Conservation (phyloP, 1,284 basidiomycete species). For the Leccinum angustisporum region DNA sequence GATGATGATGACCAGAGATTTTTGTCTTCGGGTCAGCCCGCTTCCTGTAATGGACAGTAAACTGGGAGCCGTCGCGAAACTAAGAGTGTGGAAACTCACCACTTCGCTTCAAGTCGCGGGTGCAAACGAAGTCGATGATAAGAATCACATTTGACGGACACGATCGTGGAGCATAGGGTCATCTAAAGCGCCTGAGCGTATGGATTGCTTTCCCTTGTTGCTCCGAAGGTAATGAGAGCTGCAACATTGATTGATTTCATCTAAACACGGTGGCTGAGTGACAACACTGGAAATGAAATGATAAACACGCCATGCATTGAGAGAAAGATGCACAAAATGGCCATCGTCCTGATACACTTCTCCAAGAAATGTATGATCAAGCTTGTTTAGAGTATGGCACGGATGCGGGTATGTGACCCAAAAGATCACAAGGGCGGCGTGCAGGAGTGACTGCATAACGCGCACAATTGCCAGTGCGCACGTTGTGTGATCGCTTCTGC, state of each 20-base stretch:
- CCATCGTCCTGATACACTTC: slow-evolving; percentile 58
- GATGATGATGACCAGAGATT: slow-evolving; percentile 74
- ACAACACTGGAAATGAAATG: not conserved
- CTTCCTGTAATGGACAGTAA: slow-evolving; percentile 47
- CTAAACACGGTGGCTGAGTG: slow-evolving; percentile 35
- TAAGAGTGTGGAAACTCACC: slow-evolving; percentile 42
- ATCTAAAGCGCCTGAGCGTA: slow-evolving; percentile 80
- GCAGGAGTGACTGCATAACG: too few species aligned
- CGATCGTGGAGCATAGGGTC: slow-evolving; percentile 74
- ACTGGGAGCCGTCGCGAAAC: not conserved
- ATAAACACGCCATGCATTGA: slow-evolving; percentile 60
- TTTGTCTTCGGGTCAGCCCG: slow-evolving; percentile 79
- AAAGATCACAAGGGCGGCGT: too few species aligned
- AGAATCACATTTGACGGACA: slow-evolving; percentile 72
- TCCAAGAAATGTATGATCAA: slow-evolving; percentile 75
- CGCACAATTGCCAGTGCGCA: too few species aligned
- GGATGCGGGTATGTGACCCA: too few species aligned
- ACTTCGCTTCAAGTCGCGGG: slow-evolving; percentile 63
- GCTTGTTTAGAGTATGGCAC: not conserved
- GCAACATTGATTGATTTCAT: slow-evolving; percentile 72
- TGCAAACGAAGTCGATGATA: slow-evolving; percentile 59
- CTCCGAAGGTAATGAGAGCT: slow-evolving; percentile 63
- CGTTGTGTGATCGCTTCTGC: too few species aligned
- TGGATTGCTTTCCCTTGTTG: slow-evolving; percentile 67
- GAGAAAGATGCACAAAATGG: slow-evolving; percentile 61